Evolutionary conservation across 2,329 filamentous ascomycete species (phyloP).

Genomic region (Pyrenochaeta sp.): DNA sequence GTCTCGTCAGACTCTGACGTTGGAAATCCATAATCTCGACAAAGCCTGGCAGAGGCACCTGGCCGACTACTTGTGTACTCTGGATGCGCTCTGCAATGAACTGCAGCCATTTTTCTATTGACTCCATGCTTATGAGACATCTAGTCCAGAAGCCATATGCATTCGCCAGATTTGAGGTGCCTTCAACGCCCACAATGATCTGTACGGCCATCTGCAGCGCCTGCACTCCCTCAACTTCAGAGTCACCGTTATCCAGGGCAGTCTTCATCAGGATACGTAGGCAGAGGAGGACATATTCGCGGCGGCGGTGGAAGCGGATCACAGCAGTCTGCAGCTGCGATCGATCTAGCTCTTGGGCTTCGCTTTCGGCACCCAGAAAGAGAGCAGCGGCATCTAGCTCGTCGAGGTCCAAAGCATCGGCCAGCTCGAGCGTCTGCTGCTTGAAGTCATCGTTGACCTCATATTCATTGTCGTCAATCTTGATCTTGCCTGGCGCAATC

Average conservation of each 20-base stretch:
- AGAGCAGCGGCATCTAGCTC: conserved; percentile 84
- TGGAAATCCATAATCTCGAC: conserved; percentile 84
- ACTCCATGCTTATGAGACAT: conserved; percentile 78
- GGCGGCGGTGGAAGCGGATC: conserved; percentile 86
- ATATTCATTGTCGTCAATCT: conserved; percentile 76
- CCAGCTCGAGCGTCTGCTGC: conserved; percentile 79
- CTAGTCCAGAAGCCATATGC: conserved; percentile 73
- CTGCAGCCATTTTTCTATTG: conserved; percentile 79
- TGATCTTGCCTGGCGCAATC: conserved; percentile 72
- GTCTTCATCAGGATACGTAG: conserved; percentile 80
- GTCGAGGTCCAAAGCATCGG: conserved; percentile 89
- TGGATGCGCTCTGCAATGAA: conserved; percentile 78
- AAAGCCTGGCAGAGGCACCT: conserved; percentile 69
- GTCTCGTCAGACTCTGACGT: conserved; percentile 79
- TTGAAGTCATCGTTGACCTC: conserved; percentile 87
- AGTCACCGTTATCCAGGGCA: conserved; percentile 57
- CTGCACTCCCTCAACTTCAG: conserved; percentile 32
- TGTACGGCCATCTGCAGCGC: conserved; percentile 38
- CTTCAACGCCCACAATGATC: conserved; percentile 64
- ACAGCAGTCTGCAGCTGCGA: conserved; percentile 80
- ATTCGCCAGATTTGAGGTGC: conserved; percentile 59
- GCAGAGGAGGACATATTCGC: conserved; percentile 83
- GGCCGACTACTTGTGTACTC: conserved; percentile 77
- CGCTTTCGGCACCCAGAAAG: conserved; percentile 76
- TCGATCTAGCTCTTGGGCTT: conserved; percentile 73